A percentile compares a stretch with the other conserved stretches of the same genome.
Conservation (phyloP, 140 eudicot genomes). For the Oenanthe javanica region DNA sequence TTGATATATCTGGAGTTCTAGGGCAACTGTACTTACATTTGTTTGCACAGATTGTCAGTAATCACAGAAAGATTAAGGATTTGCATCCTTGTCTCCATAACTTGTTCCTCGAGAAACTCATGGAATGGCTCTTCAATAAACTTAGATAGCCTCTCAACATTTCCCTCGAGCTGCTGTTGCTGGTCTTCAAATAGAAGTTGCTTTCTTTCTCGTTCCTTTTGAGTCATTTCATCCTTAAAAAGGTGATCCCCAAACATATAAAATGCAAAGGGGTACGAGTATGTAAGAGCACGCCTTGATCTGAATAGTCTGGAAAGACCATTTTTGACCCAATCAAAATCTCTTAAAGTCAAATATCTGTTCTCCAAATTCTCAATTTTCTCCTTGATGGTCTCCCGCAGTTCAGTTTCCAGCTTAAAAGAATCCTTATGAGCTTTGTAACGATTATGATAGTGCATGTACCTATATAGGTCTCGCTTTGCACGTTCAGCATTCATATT, state of each 20-base stretch:
- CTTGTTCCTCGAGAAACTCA: slow-evolving; percentile 24
- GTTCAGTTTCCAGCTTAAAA: slow-evolving; percentile 66
- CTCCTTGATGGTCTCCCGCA: slow-evolving; percentile 56
- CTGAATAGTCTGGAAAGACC: slow-evolving; percentile 77
- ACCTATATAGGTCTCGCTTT: slow-evolving; percentile 73
- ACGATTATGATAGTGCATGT: slow-evolving; percentile 90
- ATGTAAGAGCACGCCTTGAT: slow-evolving; percentile 82
- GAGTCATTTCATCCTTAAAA: slow-evolving; percentile 77
- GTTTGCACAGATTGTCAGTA: slow-evolving; percentile 65
- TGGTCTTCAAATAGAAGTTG: slow-evolving; percentile 89
- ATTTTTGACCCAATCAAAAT: slow-evolving; percentile 85
- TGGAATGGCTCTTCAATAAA: slow-evolving; percentile 12
- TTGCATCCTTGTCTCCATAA: slow-evolving; percentile 74
- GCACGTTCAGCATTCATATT: slow-evolving; percentile 73
- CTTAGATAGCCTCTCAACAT: slow-evolving; percentile 35
- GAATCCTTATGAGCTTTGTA: slow-evolving; percentile 95
- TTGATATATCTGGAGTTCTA: neutral
- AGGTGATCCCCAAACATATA: slow-evolving; percentile 91
- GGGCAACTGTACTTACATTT: slow-evolving; percentile 51
- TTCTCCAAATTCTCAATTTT: slow-evolving; percentile 56
- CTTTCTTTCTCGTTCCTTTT: slow-evolving; percentile 58
- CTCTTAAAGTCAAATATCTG: slow-evolving; percentile 51
- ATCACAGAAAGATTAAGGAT: slow-evolving; percentile 66
- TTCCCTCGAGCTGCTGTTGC: slow-evolving; percentile 87
- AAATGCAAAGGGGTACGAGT: slow-evolving; percentile 88